Base-by-base conservation (phyloP, 116 monocot species). In the Cymodocea nodosa region DNA sequence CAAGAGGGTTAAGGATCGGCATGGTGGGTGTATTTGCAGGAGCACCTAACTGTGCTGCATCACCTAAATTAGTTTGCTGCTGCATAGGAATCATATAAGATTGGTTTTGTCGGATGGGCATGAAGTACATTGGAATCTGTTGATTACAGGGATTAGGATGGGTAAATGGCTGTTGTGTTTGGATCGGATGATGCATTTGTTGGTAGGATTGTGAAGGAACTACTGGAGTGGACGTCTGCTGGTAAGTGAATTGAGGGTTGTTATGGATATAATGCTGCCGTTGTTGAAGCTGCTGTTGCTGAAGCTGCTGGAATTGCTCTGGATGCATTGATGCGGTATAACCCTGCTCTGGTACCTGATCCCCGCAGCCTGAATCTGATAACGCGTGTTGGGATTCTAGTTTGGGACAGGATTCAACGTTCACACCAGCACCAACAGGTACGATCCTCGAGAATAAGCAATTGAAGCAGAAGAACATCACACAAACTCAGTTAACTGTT, bases 231-330 rank as follows among this genome's bases (percentile, higher is more conserved):
- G 67, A 35, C 7, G 52, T 20, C 15, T 63, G 67, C 3, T 67
- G 67, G n/a, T 36, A 37, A 13, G 36, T 0, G 6, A 63, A 63
- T 25, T 63, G 63, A 20, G 63, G 14, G 23, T 63, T 63, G 23
- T 40, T 15, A 11, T 39, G 39, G 22, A 49, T 9, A 63, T n/a
- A n/a, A 17, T 66, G 23, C 23, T 51, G 35, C 22, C 52, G 66
- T 11, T 20, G 39, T 13, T 48, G 48, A 8, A 23, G 64, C 6
- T 40, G 64, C 20, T 5, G 39, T 15, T 40, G 48, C 39, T 48
- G 64, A 8, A 49, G 64, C 17, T 64, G 64, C 49, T 64, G 64
- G n/a, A n/a, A n/a, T n/a, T n/a, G n/a, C n/a, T n/a, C n/a, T n/a
- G n/a, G n/a, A n/a, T n/a, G n/a, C n/a, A n/a, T n/a, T n/a, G n/a